These are phyloP conservation scores for Yamadazyma akitaensis DNA, from an alignment of 805 yeast genomes.

Conservation along the genomic window DNA sequence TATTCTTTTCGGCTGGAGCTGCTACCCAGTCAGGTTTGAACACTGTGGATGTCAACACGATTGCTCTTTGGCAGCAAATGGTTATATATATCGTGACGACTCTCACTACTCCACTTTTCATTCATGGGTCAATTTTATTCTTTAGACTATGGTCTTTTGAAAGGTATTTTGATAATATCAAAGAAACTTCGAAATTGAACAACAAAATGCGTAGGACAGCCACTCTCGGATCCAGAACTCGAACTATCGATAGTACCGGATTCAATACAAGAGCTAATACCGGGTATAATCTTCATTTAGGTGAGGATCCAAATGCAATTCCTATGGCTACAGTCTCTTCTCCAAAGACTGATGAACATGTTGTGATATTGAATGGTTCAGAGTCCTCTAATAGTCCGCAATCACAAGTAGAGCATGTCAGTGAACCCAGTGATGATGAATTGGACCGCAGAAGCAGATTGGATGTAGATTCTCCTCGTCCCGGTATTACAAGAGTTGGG, in stretches of 20 bases:
- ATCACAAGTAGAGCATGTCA: slow-evolving; percentile 25
- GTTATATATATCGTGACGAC: slow-evolving; percentile 59
- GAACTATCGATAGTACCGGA: slow-evolving; percentile 25
- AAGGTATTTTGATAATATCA: slow-evolving; percentile 78
- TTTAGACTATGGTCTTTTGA: slow-evolving; percentile 88
- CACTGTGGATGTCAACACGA: slow-evolving; percentile 63
- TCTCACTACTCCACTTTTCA: slow-evolving; percentile 81
- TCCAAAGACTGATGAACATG: neutral
- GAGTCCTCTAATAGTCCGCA: neutral
- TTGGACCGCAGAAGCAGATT: neutral
- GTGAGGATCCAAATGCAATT: slow-evolving; percentile 12
- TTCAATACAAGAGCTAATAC: slow-evolving; percentile 12
- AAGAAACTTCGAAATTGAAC: slow-evolving; percentile 70
- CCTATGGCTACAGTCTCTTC: slow-evolving; percentile 6
- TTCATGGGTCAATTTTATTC: slow-evolving; percentile 75
- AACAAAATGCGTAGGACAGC: slow-evolving; percentile 80
- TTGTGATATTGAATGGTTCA: neutral
- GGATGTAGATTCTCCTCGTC: neutral
- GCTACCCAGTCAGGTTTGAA: slow-evolving; percentile 91
- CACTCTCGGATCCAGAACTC: slow-evolving; percentile 57
- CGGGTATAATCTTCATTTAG: slow-evolving; percentile 29
- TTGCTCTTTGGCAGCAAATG: slow-evolving; percentile 78
- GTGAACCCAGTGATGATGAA: slow-evolving; percentile 44
- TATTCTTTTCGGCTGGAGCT: slow-evolving; percentile 74
- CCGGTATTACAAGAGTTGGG: neutral